Base-by-base conservation (phyloP, 306 rosid genomes). In the Castanea crenata region DNA sequence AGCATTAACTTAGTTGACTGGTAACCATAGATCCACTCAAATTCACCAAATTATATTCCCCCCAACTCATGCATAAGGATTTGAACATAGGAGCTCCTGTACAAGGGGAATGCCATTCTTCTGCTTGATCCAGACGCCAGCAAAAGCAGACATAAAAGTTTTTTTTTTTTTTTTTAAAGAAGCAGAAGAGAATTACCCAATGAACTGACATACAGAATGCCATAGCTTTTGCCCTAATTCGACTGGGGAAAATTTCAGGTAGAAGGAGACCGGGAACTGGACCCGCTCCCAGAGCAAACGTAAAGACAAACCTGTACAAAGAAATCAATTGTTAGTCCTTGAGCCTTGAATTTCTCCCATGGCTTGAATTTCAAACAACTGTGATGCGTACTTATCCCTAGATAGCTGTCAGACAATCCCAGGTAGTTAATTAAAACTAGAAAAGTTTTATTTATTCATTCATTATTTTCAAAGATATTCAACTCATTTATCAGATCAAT, bases 281-380 rank as follows among this genome's bases (percentile, higher is more conserved):
- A 79, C 99, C 99, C 77, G 99, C 99, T 78, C 99, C 99, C 0
- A 92, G 92, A 72, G 99, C 92, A 86, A 95, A 95, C 65, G 94
- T 87, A 0, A 95, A 85, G 84, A 95, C 99, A 74, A 90, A 95
- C 89, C 99, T 95, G 98, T 88, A 85, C 62, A 75, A 25, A 73
- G 29, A 59, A 72, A 61, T 64, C 31, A 74, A 79, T 49, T 4
- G 52, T 67, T 65, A 44, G 35, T 54, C 76, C 74, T 68, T 64
- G 74, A 25, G 62, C 67, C 35, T 13, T 69, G 72, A 55, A 56
- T 49, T 64, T 64, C 68, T 54, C 41, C 44, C 23, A 79, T 49
- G 41, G 41, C 44, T 49, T 49, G 54, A 16, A 29, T 78, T 78
- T 79, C 20, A 44, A 75, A 23, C 10, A 49, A 64, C 72, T 20